Base-by-base conservation (phyloP, 148 eudicot species). In the Camellia sinensis region DNA sequence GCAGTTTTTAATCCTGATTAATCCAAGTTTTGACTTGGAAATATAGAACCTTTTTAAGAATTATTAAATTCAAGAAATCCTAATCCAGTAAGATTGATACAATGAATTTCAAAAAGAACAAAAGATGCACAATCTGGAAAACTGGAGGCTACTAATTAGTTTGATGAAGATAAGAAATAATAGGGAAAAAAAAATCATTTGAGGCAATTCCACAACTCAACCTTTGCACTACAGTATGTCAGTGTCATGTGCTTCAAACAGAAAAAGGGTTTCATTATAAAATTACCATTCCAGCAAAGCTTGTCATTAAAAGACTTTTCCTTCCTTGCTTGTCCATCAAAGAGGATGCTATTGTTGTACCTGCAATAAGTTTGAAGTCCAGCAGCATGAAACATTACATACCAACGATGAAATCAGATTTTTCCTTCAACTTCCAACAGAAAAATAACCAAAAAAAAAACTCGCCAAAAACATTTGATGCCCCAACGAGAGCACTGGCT, bases 401-500 rank as follows among this genome's bases (percentile, higher is more conserved):
- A 4, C 41, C 56, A 77, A 69, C 41, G 43, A 66, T 50, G 15
- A 65, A 69, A 77, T 69, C 65, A 76, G 52, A 71, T 46, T 82
- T 46, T 45, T 18, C 48, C 75, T 29, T 17, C 0, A 12, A 19
- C 18, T 48, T 3, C 68, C 41, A 12, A 52, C 6, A 50, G 21
- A 22, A 64, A 44, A 74, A 45, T 45, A 37, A 65, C 40, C n/a
- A n/a, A n/a, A 78, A 11, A 62, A 68, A 6, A 52, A 44, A 82
- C 90, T 75, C 53, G 92, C 99, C 99, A 43, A 96, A 86, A 74
- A 96, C 99, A 89, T 96, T 96, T 22, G 99, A 79, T 68, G 95
- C 99, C 68, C 99, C 99, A 75, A 96, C 99, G 7, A 96, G 85
- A 83, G 99, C 97, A 89, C 99, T 96, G 70, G 99, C 99, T 75